phyloP scores from a whole-genome alignment of 441 rosid species.

The Gossypium gossypioides region DNA sequence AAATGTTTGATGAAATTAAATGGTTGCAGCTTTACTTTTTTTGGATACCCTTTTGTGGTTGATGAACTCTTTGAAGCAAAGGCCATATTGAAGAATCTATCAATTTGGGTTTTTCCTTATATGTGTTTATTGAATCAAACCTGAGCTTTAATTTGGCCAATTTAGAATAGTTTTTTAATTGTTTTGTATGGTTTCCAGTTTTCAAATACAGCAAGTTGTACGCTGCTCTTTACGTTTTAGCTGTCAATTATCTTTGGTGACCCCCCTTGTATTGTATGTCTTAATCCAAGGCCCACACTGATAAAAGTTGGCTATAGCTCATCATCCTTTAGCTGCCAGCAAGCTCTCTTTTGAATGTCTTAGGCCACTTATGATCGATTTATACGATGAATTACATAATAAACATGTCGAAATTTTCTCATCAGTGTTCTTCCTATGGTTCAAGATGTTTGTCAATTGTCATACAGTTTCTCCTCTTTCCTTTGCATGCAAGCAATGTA shows the following conservation, averaged over 20 bases:
- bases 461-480: not conserved
- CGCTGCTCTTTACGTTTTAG: slow-evolving; percentile 2
- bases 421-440: not conserved
- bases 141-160: not conserved
- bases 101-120: not conserved
- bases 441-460: not conserved
- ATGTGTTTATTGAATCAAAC: not conserved
- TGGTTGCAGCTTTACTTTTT: not conserved
- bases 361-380: not conserved
- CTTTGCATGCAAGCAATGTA: not conserved
- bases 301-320: slow-evolving; percentile 17
- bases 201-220: slow-evolving; percentile 4
- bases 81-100: not conserved
- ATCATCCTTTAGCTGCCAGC: slow-evolving; percentile 6
- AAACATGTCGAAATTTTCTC: not conserved
- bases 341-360: slow-evolving; percentile 6
- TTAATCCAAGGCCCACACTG: slow-evolving; percentile 9
- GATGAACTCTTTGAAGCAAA: not conserved
- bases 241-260: slow-evolving; percentile 20
- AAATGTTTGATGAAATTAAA: not conserved
- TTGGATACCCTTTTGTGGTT: not conserved
- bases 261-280: not conserved
- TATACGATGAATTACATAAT: not conserved
- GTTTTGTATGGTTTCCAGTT: slow-evolving; percentile 9
- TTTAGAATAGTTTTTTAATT: slow-evolving; percentile 1